Conservation (phyloP, 1,284 basidiomycete species). For the Blastosporella zonata region DNA sequence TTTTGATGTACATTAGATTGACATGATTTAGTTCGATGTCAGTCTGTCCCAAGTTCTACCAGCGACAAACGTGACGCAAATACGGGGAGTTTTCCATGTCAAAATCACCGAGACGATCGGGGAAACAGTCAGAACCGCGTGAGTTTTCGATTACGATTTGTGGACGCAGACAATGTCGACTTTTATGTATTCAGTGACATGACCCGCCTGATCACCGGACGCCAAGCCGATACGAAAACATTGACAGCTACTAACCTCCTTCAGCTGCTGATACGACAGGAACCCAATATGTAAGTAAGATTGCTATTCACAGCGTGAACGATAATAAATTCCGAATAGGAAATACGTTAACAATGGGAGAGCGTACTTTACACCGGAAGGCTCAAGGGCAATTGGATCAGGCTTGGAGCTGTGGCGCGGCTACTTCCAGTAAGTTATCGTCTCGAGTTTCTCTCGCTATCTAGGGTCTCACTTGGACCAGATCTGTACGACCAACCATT, state of each 20-base stretch:
- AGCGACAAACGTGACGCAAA: background rate
- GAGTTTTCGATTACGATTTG: background rate
- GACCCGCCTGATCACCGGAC: slow-evolving; percentile 6
- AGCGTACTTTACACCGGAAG: slow-evolving; percentile 16
- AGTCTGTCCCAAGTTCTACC: slow-evolving; percentile 2
- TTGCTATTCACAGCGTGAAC: background rate
- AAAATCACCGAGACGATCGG: slow-evolving; percentile 12
- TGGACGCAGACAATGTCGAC: background rate
- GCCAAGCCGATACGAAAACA: slow-evolving; percentile 7
- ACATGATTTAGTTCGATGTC: slow-evolving; percentile 10
- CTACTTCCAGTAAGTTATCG: slow-evolving; percentile 11
- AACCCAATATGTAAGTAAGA: slow-evolving; percentile 9
- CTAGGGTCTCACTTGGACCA: background rate
- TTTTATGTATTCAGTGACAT: slow-evolving; percentile 7
- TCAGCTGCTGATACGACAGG: slow-evolving; percentile 16
- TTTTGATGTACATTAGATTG: background rate
- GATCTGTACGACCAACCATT: slow-evolving; percentile 12
- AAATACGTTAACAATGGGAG: slow-evolving; percentile 13
- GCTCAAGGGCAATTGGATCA: slow-evolving; percentile 10
- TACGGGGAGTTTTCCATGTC: slow-evolving; percentile 12
- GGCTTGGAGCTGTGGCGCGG: slow-evolving; percentile 16
- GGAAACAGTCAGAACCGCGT: slow-evolving; percentile 10
- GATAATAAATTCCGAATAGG: background rate
- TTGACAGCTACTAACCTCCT: slow-evolving; percentile 14
- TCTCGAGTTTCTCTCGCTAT: background rate